Conservation (phyloP, 2,329 filamentous ascomycete genomes). For the Claviceps citrina region DNA sequence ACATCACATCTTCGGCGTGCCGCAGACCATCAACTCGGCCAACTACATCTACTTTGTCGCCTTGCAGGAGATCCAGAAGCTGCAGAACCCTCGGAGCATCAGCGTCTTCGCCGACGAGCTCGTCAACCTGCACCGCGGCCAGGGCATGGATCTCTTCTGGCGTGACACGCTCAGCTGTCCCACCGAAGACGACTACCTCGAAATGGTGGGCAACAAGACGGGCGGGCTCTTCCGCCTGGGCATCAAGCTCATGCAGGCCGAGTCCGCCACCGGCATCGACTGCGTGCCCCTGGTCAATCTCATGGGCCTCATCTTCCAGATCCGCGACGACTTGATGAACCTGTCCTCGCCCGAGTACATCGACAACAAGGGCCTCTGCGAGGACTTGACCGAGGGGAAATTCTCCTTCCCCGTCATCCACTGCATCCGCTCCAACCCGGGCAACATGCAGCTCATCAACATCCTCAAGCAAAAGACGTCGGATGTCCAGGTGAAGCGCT, state of each 20-base stretch:
- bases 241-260: slow-evolving; percentile 77
- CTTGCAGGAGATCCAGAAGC: slow-evolving; percentile 55
- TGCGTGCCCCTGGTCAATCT: slow-evolving; percentile 75
- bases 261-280: slow-evolving; percentile 42
- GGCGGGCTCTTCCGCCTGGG: slow-evolving; percentile 73
- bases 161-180: slow-evolving; percentile 71
- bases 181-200: slow-evolving; percentile 77
- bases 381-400: slow-evolving; percentile 93
- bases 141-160: slow-evolving; percentile 89
- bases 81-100: slow-evolving; percentile 52
- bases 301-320: slow-evolving; percentile 76
- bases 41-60: slow-evolving; percentile 82
- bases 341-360: slow-evolving; percentile 61
- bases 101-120: slow-evolving; percentile 69
- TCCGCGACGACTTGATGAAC: slow-evolving; percentile 89
- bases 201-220: slow-evolving; percentile 87
- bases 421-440: slow-evolving; percentile 63
- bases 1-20: slow-evolving; percentile 69
- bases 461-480: slow-evolving; percentile 82
- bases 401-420: slow-evolving; percentile 95
- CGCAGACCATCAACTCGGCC: slow-evolving; percentile 80
- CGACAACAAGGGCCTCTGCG: slow-evolving; percentile 81
- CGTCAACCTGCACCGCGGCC: slow-evolving; percentile 68
- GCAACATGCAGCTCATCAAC: slow-evolving; percentile 69
- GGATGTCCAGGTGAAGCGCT: slow-evolving; percentile 77